phyloP scores from a whole-genome alignment of 179 eudicot genomes.

The Kewa caespitosa region DNA sequence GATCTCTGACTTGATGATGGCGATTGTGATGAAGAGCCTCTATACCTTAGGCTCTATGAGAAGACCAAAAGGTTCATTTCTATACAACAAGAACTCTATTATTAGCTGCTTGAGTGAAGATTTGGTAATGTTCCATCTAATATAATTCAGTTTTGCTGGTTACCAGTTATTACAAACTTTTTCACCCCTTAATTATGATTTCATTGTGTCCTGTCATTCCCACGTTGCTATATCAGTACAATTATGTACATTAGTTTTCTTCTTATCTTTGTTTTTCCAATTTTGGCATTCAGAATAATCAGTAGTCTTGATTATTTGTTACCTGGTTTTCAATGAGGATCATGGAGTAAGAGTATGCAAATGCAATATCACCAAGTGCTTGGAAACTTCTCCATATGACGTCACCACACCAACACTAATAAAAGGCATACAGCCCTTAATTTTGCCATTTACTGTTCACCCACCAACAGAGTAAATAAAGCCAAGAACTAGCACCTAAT shows the following conservation, averaged over 20 bases:
- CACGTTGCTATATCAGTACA: neutral
- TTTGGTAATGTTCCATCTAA: no score
- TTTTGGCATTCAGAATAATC: neutral
- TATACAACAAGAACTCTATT: no score
- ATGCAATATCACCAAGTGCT: constrained; percentile 55
- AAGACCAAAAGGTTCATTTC: neutral
- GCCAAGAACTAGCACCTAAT: constrained; percentile 33
- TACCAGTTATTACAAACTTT: no score
- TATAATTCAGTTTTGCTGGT: no score
- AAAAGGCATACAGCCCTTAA: constrained; percentile 39
- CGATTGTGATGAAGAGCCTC: neutral
- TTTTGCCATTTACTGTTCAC: constrained; percentile 32
- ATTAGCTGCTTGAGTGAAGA: no score
- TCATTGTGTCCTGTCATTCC: constrained; percentile 33
- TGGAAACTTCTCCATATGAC: constrained; percentile 43
- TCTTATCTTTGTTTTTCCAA: neutral
- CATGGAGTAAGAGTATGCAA: constrained; percentile 50
- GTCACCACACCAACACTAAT: constrained; percentile 37
- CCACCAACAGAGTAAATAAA: constrained; percentile 23
- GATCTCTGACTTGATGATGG: neutral
- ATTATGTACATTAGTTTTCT: no score
- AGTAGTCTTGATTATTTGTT: neutral
- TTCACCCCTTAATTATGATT: no score
- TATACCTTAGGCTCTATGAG: neutral
- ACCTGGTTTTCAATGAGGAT: constrained; percentile 54